Percentiles rank a stretch among this genome's conserved stretches.
These are phyloP conservation scores for Phlyctochytrium bullatum DNA, from an alignment of 192 early-diverging fungal species.

Conservation along the genomic window DNA sequence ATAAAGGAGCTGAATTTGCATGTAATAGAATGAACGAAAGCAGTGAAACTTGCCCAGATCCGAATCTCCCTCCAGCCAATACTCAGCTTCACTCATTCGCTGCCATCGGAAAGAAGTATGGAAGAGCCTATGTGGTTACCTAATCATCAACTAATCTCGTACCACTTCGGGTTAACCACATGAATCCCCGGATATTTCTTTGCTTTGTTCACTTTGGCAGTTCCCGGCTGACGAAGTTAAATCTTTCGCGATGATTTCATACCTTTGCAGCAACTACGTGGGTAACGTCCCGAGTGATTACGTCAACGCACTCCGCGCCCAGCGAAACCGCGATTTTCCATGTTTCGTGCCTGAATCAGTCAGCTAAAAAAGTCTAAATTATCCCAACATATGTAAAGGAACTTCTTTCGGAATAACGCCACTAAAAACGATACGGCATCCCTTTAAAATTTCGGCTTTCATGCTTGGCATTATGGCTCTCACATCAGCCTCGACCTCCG, in stretches of 20 bases:
- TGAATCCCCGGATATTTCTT: slow-evolving; percentile 33
- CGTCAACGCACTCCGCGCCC: slow-evolving; percentile 73
- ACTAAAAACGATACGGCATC: slow-evolving; percentile 73
- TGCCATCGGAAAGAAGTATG: slow-evolving; percentile 72
- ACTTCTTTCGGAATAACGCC: slow-evolving; percentile 73
- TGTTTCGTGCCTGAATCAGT: slow-evolving; percentile 56
- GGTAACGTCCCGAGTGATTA: slow-evolving; percentile 65
- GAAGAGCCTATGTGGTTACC: slow-evolving; percentile 53
- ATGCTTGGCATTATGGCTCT: slow-evolving; percentile 58
- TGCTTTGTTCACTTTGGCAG: slow-evolving; percentile 74
- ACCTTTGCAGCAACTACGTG: slow-evolving; percentile 88
- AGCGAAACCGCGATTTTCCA: slow-evolving; percentile 79
- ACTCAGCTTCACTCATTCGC: slow-evolving; percentile 64
- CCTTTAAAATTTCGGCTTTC: slow-evolving; percentile 63
- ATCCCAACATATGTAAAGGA: slow-evolving; percentile 31
- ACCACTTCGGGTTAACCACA: slow-evolving; percentile 62
- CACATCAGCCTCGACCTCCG: slow-evolving; percentile 26
- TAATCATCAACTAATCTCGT: slow-evolving; percentile 26
- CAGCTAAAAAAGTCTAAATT: background rate
- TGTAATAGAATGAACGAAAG: too few species aligned
- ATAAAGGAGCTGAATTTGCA: too few species aligned
- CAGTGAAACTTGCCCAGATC: background rate
- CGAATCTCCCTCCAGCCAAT: slow-evolving; percentile 38
- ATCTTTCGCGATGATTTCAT: background rate
- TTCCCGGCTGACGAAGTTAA: slow-evolving; percentile 47